phyloP scores from a whole-genome alignment of 2,329 filamentous ascomycete species.

The Coniosporium tulheliwenetii region DNA sequence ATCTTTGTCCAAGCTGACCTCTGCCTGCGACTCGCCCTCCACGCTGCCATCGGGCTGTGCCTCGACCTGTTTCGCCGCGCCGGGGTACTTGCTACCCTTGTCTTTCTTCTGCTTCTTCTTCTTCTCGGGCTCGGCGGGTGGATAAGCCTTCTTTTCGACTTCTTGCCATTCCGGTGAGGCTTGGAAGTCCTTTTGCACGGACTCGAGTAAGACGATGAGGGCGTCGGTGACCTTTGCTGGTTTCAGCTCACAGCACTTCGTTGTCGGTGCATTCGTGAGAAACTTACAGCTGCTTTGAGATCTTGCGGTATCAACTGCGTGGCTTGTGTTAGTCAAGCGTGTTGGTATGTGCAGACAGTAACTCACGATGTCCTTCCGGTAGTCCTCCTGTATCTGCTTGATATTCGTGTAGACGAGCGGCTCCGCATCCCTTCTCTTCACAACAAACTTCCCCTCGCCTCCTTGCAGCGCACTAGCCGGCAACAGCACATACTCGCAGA shows the following conservation, averaged over 20 bases:
- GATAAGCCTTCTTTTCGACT: constrained; percentile 63
- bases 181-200: constrained; percentile 62
- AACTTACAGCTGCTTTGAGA: constrained; percentile 53
- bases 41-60: constrained; percentile 29
- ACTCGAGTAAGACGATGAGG: constrained; percentile 57
- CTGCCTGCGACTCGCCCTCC: constrained; percentile 24
- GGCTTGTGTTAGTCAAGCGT: background rate
- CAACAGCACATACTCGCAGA: constrained; percentile 76
- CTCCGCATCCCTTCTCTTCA: constrained; percentile 50
- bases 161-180: constrained; percentile 66
- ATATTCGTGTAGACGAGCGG: constrained; percentile 69
- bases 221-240: constrained; percentile 42
- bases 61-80: constrained; percentile 21
- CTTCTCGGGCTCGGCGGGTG: constrained; percentile 38
- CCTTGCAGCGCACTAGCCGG: constrained; percentile 52
- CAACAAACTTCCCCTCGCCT: constrained; percentile 45
- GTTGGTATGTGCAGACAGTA: background rate
- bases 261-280: too few species aligned
- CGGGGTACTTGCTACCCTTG: constrained; percentile 51
- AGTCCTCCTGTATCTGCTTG: constrained; percentile 63
- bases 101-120: constrained; percentile 64
- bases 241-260: background rate
- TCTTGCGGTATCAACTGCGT: constrained; percentile 63
- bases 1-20: constrained; percentile 24
- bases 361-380: constrained; percentile 58